A percentile compares a stretch with the other conserved stretches of the same genome.
These are phyloP conservation scores for Aegle marmelos DNA, from an alignment of 345 rosid species.

Conservation along the genomic window DNA sequence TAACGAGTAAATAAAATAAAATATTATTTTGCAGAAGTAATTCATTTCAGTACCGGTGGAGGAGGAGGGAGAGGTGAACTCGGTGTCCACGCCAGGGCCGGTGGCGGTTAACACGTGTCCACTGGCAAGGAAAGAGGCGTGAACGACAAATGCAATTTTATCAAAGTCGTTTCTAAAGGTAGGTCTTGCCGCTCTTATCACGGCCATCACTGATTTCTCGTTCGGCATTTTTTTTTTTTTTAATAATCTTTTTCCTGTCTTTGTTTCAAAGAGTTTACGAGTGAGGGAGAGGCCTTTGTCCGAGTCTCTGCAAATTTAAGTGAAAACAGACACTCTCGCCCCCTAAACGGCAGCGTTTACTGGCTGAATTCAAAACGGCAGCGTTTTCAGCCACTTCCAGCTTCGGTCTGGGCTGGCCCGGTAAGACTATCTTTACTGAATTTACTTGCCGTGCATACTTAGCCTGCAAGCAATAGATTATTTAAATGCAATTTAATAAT, in stretches of 20 bases:
- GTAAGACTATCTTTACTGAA: no score
- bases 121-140: conserved; percentile 70
- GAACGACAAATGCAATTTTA: conserved; percentile 67
- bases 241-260: not conserved
- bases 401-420: no score
- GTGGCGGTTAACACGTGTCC: conserved; percentile 68
- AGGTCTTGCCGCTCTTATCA: conserved; percentile 69
- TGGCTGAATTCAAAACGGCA: no score
- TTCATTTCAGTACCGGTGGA: conserved; percentile 37
- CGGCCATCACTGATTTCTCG: conserved; percentile 65
- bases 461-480: no score
- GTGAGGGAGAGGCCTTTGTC: no score
- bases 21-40: not conserved
- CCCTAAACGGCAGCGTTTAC: no score
- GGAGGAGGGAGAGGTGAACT: conserved; percentile 44
- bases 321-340: no score
- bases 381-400: no score
- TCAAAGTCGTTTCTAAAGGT: conserved; percentile 59
- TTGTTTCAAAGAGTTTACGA: not conserved
- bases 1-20: no score
- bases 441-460: no score
- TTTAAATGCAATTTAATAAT: no score
- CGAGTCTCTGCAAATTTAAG: no score
- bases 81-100: conserved; percentile 59
- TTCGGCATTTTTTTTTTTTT: conserved; percentile 34